Conservation (phyloP, 179 eudicot species). For the Silene vulgaris region DNA sequence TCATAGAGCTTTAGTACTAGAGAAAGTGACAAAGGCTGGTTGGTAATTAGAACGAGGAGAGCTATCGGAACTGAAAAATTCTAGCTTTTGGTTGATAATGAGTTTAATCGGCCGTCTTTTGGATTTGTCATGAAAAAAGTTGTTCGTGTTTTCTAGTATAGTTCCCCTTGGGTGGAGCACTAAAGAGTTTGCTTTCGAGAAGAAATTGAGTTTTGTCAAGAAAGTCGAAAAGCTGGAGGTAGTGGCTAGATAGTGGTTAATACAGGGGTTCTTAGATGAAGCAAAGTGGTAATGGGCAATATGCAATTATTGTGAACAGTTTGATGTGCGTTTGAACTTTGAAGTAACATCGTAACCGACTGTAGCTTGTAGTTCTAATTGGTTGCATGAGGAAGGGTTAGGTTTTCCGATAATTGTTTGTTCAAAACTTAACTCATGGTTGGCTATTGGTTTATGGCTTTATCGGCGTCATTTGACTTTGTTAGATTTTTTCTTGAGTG, state of each 20-base stretch:
- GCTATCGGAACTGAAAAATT: not conserved
- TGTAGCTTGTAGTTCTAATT: not conserved
- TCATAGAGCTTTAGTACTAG: not conserved
- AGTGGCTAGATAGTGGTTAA: conserved; percentile 11
- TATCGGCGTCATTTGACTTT: not conserved
- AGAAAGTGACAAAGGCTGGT: not conserved
- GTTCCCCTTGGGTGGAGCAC: not conserved
- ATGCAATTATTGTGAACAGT: not conserved
- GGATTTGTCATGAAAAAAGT: too few relatives aligned
- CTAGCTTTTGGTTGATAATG: not conserved
- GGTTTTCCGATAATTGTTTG: not conserved
- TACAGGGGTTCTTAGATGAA: not conserved
- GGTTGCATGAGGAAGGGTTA: not conserved
- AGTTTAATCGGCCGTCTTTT: not conserved
- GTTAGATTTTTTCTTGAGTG: not conserved
- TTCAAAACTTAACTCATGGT: not conserved
- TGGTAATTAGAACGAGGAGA: not conserved
- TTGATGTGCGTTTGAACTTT: not conserved
- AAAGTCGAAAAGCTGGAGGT: not conserved
- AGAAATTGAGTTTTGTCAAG: not conserved
- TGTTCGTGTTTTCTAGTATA: too few relatives aligned
- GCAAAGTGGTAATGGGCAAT: not conserved
- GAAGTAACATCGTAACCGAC: not conserved
- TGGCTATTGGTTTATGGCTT: not conserved
- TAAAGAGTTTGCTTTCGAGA: not conserved